Evolutionary conservation across 2,329 filamentous ascomycete genomes (phyloP).

Genomic region (Hypoxylon rubiginosum): DNA sequence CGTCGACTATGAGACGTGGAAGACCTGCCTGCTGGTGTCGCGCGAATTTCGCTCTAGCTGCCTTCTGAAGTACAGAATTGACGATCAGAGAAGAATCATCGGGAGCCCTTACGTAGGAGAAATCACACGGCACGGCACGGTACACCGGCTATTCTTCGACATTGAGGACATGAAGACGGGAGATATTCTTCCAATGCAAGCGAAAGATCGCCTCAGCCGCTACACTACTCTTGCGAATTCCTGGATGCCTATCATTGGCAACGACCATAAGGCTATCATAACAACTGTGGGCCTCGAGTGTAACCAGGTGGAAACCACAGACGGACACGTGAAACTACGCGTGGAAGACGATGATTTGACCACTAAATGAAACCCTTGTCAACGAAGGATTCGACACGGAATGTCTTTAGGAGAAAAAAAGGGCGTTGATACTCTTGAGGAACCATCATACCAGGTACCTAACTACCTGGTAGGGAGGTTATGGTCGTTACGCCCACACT

Average conservation of each 20-base stretch:
- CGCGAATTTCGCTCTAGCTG: slow-evolving; percentile 26
- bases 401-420: not conserved
- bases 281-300: not conserved
- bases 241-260: slow-evolving; percentile 20
- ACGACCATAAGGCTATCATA: slow-evolving; percentile 20
- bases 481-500: not conserved
- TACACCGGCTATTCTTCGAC: not conserved
- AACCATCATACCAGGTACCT: no score
- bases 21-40: slow-evolving; percentile 35
- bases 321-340: not conserved
- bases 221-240: not conserved
- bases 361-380: not conserved
- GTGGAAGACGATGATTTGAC: not conserved
- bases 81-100: slow-evolving; percentile 31
- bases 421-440: not conserved
- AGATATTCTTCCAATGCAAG: not conserved
- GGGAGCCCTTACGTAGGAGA: not conserved
- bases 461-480: no score
- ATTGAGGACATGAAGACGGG: not conserved
- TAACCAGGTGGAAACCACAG: no score
- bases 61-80: slow-evolving; percentile 37
- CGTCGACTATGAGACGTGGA: slow-evolving; percentile 44
- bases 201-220: not conserved
- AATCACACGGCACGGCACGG: not conserved
- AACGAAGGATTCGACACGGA: not conserved